Evolutionary conservation across 257 asterid species (phyloP), one percentile per base, ranked within the genome.

Genomic region (Solanum chiquidenum): DNA sequence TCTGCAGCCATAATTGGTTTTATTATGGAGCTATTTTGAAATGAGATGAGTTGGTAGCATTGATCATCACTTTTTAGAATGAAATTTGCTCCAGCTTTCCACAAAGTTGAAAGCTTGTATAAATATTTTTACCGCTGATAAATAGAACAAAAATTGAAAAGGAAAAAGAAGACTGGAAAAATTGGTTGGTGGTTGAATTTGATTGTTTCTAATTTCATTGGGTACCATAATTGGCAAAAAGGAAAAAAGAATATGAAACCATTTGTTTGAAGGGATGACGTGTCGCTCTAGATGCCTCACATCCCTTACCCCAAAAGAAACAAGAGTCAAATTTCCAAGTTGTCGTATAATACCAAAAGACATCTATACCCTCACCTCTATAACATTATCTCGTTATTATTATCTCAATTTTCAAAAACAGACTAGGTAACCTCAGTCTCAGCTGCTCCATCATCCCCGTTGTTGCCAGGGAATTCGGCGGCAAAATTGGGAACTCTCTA

Each of bases 401-500:
- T 55, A n/a, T n/a, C 38, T 40, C 38, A 77, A 44, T 58, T 44
- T 77, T 71, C 25, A 25, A 14, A 14, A 80, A 46, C n/a, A 29
- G 29, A 80, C 5, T 16, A 27, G 6, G 5, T 55, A 10, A 35
- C 42, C 77, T 71, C 42, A 14, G 42, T 71, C 77, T 33, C 42
- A 71, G 40, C 42, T 16, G n/a, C 42, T 31, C 77, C 42, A 2
- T 71, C 77, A 80, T 7, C 27, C 38, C 34, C 85, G 46, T 4
- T 25, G 27, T 80, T 21, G 8, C n/a, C 38, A 18, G 62, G 4
- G n/a, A n/a, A n/a, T 7, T n/a, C 14, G 9, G 37, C 13, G 8
- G 62, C 35, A 16, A 40, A 79, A 94, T 20, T 94, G 97, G 91
- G 35, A 66, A 38, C 90, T 44, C 88, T 92, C 77, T 89, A 52